Evolutionary conservation across 2,329 filamentous ascomycete genomes (phyloP), one percentile per base, ranked within the genome.

Genomic region (Microdochium trichocladiopsis): DNA sequence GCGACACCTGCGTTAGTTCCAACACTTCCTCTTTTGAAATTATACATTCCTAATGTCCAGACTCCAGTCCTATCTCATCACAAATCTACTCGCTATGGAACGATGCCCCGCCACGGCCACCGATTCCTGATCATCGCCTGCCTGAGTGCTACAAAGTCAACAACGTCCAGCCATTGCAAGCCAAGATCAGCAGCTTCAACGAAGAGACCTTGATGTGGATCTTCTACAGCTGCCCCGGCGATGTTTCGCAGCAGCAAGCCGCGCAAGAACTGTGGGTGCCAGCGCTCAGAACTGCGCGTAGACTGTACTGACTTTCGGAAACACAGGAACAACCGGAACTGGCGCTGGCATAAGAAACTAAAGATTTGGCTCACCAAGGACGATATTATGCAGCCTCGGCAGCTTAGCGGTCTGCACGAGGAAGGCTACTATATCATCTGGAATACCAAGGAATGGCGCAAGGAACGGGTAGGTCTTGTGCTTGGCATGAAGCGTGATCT

Each of bases 121-220:
- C 78, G 3, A 72, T 84, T 28, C 76, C 78, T 22, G 79, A 77
- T 52, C 82, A 79, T 56, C 74, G 74, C 12, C 67, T 86, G 25
- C 83, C 83, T 0, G 83, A 87, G 47, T 87, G 83, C 66, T 87
- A 87, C 61, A 79, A 76, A 51, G 83, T 87, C 31, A 82, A 77
- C 55, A 87, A 87, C 55, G 81, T 85, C 24, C 81, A 84, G 57
- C 75, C 80, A 2, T 77, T 87, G 50, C 81, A 86, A 55, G 81
- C 75, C 59, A 86, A 86, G 66, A 83, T 86, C 49, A 73, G 73
- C 41, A 84, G 78, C 56, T 86, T 87, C 66, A 86, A 85, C 58
- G 83, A 87, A 56, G 83, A 87, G 66, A 85, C 83, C 0, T 68
- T 87, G 48, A 82, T 87, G 66, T 85, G 80, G 76, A 86, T 87